Evolutionary conservation across 2,329 filamentous ascomycete genomes (phyloP).

Genomic region (Pseudofabraea citricarpa): DNA sequence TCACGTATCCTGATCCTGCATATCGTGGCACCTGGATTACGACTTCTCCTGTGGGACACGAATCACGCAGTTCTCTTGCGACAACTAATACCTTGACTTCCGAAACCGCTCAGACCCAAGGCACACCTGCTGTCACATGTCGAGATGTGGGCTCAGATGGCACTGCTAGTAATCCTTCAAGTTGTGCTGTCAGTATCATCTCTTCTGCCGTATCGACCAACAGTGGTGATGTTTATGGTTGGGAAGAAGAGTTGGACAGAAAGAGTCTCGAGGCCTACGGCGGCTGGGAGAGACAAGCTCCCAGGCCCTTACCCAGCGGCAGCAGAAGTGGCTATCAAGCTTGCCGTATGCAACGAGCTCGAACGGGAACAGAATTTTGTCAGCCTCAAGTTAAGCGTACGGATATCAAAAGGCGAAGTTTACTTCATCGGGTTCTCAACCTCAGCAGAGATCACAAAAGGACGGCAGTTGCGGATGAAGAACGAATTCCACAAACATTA

Average conservation of each 20-base stretch:
- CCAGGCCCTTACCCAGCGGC: constrained; percentile 15
- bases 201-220: constrained; percentile 25
- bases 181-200: constrained; percentile 28
- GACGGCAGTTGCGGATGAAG: background rate
- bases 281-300: constrained; percentile 15
- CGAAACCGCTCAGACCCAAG: constrained; percentile 6
- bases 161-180: constrained; percentile 27
- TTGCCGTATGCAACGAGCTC: constrained; percentile 12
- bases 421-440: constrained; percentile 24
- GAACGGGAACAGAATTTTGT: background rate
- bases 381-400: constrained; percentile 10
- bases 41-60: constrained; percentile 17
- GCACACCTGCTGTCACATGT: constrained; percentile 17
- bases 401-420: constrained; percentile 20
- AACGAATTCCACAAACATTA: background rate
- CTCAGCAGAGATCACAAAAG: constrained; percentile 9
- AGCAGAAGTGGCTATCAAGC: constrained; percentile 8
- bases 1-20: constrained; percentile 22
- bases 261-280: constrained; percentile 19
- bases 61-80: constrained; percentile 21
- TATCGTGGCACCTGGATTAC: constrained; percentile 21
- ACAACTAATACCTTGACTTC: constrained; percentile 14
- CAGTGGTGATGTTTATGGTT: constrained; percentile 44
- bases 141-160: constrained; percentile 27
- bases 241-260: constrained; percentile 45